phyloP scores from a whole-genome alignment of 2,329 filamentous ascomycete genomes.

The Lachnellula hyalina region DNA sequence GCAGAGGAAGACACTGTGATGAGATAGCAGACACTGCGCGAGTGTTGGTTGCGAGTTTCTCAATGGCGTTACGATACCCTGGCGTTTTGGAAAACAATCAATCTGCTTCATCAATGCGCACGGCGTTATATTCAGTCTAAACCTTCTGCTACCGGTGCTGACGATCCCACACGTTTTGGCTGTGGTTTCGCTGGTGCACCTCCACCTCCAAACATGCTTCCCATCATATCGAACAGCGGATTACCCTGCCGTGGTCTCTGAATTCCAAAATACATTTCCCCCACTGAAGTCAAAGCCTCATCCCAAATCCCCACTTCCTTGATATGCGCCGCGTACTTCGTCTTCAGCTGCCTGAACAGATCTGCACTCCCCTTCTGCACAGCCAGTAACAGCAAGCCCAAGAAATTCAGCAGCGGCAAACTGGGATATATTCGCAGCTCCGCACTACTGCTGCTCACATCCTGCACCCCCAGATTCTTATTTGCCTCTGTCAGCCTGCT shows the following conservation, averaged over 20 bases:
- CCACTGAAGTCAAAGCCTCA: conserved; percentile 77
- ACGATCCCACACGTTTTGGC: conserved; percentile 32
- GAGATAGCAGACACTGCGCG: conserved; percentile 7
- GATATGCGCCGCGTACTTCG: conserved; percentile 75
- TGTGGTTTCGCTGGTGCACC: conserved; percentile 38
- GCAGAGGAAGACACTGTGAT: conserved; percentile 32
- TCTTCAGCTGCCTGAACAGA: conserved; percentile 73
- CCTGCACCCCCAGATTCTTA: conserved; percentile 63
- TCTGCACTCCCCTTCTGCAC: conserved; percentile 73
- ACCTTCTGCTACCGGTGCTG: conserved; percentile 51
- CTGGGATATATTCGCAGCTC: conserved; percentile 83
- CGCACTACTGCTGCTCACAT: conserved; percentile 67
- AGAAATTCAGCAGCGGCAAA: conserved; percentile 91
- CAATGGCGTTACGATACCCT: conserved; percentile 24
- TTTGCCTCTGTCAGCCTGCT: conserved; percentile 54
- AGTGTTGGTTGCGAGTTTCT: conserved; percentile 1
- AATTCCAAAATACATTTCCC: conserved; percentile 96
- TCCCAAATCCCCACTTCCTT: conserved; percentile 75
- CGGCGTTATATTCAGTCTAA: conserved; percentile 44
- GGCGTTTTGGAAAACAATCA: conserved; percentile 7
- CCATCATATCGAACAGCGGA: conserved; percentile 97
- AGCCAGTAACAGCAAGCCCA: conserved; percentile 76
- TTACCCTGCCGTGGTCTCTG: conserved; percentile 84
- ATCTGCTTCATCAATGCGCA: conserved; percentile 11
- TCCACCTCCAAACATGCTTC: conserved; percentile 81